These are phyloP conservation scores for Phylloporus sp. DNA, from an alignment of 768 basidiomycete species.

Conservation along the genomic window DNA sequence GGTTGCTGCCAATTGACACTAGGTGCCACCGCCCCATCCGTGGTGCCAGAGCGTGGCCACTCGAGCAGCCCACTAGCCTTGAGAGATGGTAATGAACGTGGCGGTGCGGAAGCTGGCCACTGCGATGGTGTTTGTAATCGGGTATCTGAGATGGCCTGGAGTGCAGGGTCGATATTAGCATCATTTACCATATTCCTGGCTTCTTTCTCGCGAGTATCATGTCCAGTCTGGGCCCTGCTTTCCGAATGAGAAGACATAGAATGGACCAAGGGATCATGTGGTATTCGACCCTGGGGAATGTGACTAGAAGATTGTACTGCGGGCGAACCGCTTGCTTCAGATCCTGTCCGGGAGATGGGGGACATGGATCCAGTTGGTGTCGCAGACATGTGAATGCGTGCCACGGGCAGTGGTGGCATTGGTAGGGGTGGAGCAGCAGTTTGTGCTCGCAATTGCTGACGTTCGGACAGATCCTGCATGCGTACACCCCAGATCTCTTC, in stretches of 20 bases:
- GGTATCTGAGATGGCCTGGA: slow-evolving; percentile 23
- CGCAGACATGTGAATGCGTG: slow-evolving; percentile 12
- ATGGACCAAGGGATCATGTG: slow-evolving; percentile 36
- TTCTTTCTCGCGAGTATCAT: slow-evolving; percentile 28
- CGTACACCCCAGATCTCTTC: slow-evolving; percentile 65
- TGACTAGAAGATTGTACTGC: slow-evolving; percentile 28
- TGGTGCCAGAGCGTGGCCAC: slow-evolving; percentile 43
- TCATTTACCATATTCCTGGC: slow-evolving; percentile 23
- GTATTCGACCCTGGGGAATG: slow-evolving; percentile 31
- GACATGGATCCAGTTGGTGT: slow-evolving; percentile 15
- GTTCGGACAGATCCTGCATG: slow-evolving; percentile 43
- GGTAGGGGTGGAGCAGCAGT: slow-evolving; percentile 23
- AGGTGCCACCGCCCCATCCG: slow-evolving; percentile 19
- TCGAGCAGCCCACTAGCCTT: slow-evolving; percentile 73
- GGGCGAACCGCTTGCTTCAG: slow-evolving; percentile 16
- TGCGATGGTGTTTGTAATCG: slow-evolving; percentile 18
- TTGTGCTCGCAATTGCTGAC: slow-evolving; percentile 16
- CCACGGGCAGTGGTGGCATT: slow-evolving; percentile 30
- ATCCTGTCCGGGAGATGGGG: slow-evolving; percentile 17
- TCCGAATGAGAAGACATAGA: slow-evolving; percentile 19
- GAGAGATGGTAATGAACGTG: slow-evolving; percentile 63
- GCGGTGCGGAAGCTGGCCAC: slow-evolving; percentile 3
- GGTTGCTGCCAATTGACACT: slow-evolving; percentile 21
- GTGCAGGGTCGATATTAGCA: slow-evolving; percentile 31
- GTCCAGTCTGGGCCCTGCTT: slow-evolving; percentile 14